A percentile compares a stretch with the other conserved stretches of the same genome.
phyloP scores from a whole-genome alignment of 805 yeast genomes.

The Maudiozyma bulderi region DNA sequence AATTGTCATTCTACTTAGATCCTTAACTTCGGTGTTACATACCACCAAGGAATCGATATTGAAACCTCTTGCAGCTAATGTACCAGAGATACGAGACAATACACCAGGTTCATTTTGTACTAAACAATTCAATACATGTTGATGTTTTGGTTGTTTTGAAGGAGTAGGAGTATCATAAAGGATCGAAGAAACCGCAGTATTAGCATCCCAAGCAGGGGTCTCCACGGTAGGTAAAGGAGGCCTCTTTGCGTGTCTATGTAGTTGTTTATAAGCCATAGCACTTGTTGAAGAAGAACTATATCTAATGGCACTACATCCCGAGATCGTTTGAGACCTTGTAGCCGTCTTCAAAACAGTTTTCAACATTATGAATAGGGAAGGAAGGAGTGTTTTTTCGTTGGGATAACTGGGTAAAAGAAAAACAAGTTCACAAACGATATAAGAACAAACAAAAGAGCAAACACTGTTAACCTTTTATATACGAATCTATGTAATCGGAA shows the following conservation, averaged over 20 bases:
- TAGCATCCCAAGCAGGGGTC: conserved; percentile 92
- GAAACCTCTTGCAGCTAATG: conserved; percentile 96
- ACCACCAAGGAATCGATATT: conserved; percentile 96
- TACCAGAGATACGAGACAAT: conserved; percentile 82
- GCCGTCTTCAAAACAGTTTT: conserved; percentile 31
- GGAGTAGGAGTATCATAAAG: conserved; percentile 76
- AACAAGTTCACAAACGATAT: neutral
- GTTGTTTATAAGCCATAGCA: conserved; percentile 87
- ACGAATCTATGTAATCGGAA: neutral
- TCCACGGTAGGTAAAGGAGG: conserved; percentile 91
- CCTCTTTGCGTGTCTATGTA: conserved; percentile 75
- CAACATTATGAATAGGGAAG: neutral
- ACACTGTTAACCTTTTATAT: neutral
- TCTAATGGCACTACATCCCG: conserved; percentile 12
- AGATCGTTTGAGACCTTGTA: neutral
- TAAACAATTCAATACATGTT: conserved; percentile 90
- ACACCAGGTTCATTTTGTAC: conserved; percentile 99
- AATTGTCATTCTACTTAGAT: conserved; percentile 93
- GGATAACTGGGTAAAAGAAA: neutral
- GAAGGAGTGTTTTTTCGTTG: neutral
- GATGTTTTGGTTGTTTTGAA: conserved; percentile 51
- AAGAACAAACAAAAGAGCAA: neutral
- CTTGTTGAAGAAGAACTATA: conserved; percentile 72
- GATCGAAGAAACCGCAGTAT: conserved; percentile 91
- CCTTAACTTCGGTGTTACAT: conserved; percentile 91